Percentiles rank a stretch among this genome's conserved stretches.
Evolutionary conservation across 2,329 filamentous ascomycete species (phyloP).

Genomic region (Stachybotrys chlorohalonatus): DNA sequence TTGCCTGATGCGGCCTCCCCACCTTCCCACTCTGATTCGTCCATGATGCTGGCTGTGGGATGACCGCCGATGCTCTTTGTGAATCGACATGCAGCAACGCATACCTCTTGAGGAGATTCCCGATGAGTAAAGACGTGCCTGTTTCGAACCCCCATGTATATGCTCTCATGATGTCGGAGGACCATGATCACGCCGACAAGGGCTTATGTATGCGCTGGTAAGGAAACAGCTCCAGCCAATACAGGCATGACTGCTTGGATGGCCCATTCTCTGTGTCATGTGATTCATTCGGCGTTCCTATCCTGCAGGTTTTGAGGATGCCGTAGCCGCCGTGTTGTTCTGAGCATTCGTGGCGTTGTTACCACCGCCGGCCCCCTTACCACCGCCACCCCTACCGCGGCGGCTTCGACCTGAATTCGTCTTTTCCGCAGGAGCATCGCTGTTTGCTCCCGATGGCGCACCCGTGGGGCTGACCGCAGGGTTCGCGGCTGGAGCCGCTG

Average conservation of each 20-base stretch:
- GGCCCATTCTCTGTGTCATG: not conserved
- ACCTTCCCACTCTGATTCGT: not conserved
- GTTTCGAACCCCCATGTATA: no score
- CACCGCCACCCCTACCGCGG: slow-evolving; percentile 15
- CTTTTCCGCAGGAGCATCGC: slow-evolving; percentile 16
- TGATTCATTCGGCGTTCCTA: not conserved
- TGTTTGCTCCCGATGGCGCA: slow-evolving; percentile 9
- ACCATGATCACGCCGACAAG: no score
- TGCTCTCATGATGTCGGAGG: no score
- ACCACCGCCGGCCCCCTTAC: slow-evolving; percentile 11
- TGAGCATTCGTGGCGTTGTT: not conserved
- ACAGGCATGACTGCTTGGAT: not conserved
- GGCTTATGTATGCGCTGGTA: no score
- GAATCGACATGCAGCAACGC: no score
- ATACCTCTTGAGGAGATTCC: no score
- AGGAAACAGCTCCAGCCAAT: no score
- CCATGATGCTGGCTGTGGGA: not conserved
- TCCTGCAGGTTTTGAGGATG: not conserved
- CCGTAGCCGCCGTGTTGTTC: not conserved
- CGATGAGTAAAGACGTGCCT: no score
- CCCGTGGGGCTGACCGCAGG: not conserved
- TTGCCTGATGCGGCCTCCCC: not conserved
- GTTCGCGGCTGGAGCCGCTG: slow-evolving; percentile 6
- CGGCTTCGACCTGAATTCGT: slow-evolving; percentile 17
- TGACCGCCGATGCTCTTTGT: not conserved